phyloP scores from a whole-genome alignment of 768 basidiomycete species.

The Pholiota conissans region DNA sequence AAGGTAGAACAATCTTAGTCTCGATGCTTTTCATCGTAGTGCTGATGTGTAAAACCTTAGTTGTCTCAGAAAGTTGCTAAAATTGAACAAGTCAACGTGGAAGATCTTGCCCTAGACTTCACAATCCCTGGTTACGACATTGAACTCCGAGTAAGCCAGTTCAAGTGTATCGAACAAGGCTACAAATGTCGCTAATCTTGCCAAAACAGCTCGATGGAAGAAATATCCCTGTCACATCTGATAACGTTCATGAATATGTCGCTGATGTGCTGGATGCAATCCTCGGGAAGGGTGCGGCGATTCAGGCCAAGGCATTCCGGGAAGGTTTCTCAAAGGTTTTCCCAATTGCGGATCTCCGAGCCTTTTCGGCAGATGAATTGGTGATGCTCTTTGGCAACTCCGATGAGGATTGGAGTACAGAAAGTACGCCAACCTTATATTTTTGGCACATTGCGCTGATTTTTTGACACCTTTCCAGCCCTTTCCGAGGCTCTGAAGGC shows the following conservation, averaged over 20 bases:
- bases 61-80: conserved; percentile 55
- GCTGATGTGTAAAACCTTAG: conserved; percentile 26
- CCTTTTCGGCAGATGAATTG: conserved; percentile 94
- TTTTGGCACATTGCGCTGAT: no score
- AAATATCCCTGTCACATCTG: conserved; percentile 77
- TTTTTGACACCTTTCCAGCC: conserved; percentile 47
- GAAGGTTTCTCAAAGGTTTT: conserved; percentile 97
- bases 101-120: conserved; percentile 93
- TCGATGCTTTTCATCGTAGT: no score
- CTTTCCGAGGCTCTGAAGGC: conserved; percentile 91
- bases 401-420: conserved; percentile 95
- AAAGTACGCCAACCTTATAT: conserved; percentile 58
- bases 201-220: conserved; percentile 68
- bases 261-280: conserved; percentile 85
- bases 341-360: conserved; percentile 85
- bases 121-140: conserved; percentile 96
- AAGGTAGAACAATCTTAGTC: conserved; percentile 45
- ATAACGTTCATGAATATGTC: conserved; percentile 90
- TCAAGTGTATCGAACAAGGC: no score
- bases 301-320: conserved; percentile 88
- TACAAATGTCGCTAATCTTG: not conserved
- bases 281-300: conserved; percentile 73
- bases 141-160: conserved; percentile 71
- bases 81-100: conserved; percentile 66
- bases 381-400: conserved; percentile 94